Percentiles rank a stretch among this genome's conserved stretches.
These are phyloP conservation scores for Buxus sempervirens DNA, from an alignment of 164 flowering plant genomes.

Conservation along the genomic window DNA sequence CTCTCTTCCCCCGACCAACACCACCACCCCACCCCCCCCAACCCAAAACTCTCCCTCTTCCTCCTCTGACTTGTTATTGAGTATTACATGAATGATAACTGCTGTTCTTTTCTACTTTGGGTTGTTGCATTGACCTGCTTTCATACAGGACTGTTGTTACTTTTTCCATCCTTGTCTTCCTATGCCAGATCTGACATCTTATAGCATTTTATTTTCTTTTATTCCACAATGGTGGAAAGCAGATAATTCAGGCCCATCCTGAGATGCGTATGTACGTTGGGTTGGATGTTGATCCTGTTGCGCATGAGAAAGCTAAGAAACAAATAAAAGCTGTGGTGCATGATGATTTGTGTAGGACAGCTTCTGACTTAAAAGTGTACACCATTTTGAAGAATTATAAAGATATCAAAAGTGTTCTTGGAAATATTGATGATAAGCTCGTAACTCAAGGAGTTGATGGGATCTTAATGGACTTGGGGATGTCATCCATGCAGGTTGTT, in stretches of 20 bases:
- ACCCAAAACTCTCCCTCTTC: too few species aligned
- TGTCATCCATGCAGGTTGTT: conserved; percentile 98
- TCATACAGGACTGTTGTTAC: too few species aligned
- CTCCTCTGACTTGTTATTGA: too few species aligned
- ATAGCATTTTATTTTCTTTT: not conserved
- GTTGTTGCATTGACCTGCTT: too few species aligned
- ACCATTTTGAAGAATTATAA: conserved; percentile 55
- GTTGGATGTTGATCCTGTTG: conserved; percentile 84
- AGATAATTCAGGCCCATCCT: conserved; percentile 78
- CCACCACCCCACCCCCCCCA: too few species aligned
- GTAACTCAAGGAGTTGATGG: conserved; percentile 62
- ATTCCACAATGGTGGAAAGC: conserved; percentile 12
- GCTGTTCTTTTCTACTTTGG: too few species aligned
- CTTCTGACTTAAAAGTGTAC: conserved; percentile 38
- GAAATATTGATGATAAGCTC: conserved; percentile 42
- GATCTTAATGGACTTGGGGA: conserved; percentile 93
- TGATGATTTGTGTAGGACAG: conserved; percentile 15
- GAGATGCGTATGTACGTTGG: conserved; percentile 69
- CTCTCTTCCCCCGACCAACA: too few species aligned
- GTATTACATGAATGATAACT: too few species aligned
- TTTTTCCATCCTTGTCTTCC: not conserved
- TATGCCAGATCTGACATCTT: not conserved
- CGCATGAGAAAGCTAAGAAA: conserved; percentile 55
- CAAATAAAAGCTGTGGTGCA: conserved; percentile 34
- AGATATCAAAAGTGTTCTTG: conserved; percentile 50